Percentiles rank a stretch among this genome's conserved stretches.
These are phyloP conservation scores for Prinsepia uniflora DNA, from an alignment of 306 rosid species.

Conservation along the genomic window DNA sequence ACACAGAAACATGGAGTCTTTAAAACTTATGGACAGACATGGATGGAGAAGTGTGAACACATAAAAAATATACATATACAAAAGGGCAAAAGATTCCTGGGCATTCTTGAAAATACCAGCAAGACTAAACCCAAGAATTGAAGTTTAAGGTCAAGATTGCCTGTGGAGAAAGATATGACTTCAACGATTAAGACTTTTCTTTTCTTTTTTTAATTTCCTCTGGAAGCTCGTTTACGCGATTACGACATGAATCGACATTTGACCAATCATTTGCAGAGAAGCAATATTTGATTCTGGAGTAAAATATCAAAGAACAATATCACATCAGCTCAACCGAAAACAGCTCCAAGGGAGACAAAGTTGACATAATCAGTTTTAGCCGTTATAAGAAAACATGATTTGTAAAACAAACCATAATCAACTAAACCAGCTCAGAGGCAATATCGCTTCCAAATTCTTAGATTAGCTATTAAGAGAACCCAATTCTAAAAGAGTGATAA, in stretches of 20 bases:
- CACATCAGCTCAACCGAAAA: slow-evolving; percentile 60
- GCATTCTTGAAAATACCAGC: slow-evolving; percentile 12
- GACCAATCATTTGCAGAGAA: slow-evolving; percentile 19
- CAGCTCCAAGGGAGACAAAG: slow-evolving; percentile 32
- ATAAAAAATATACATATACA: not conserved
- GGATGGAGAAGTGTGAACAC: slow-evolving; percentile 15
- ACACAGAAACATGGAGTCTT: slow-evolving; percentile 45
- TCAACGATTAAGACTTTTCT: slow-evolving; percentile 22
- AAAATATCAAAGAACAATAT: slow-evolving; percentile 46
- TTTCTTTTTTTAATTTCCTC: not conserved
- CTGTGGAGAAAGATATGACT: slow-evolving; percentile 20
- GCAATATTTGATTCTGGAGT: not conserved
- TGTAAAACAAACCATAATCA: slow-evolving; percentile 7
- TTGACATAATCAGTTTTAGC: slow-evolving; percentile 27
- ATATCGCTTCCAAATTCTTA: not conserved
- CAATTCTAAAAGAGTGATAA: not conserved
- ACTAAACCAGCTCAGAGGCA: not conserved
- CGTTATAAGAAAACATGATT: slow-evolving; percentile 34
- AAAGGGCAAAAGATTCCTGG: not conserved
- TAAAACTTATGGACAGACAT: slow-evolving; percentile 39
- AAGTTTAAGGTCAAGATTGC: slow-evolving; percentile 22
- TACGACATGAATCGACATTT: slow-evolving; percentile 34
- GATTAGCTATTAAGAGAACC: not conserved
- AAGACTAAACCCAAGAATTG: not conserved
- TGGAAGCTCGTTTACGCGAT: slow-evolving; percentile 37